Evolutionary conservation across 1,139 yeast species (phyloP).

Genomic region (Hemisphaericaspora subhashii): DNA sequence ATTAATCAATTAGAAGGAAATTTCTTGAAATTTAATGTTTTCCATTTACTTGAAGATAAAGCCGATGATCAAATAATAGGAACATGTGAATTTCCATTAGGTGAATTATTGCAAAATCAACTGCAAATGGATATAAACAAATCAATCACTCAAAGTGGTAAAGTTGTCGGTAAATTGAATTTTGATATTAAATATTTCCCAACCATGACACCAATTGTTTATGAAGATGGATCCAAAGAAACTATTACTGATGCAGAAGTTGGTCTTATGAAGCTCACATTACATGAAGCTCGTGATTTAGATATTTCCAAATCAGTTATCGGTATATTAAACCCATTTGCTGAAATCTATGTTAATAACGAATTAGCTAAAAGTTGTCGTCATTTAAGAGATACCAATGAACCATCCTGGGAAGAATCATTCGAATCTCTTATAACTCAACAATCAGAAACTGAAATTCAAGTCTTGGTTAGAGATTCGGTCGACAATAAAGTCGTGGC

Average conservation of each 20-base stretch:
- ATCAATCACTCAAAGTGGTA: slow-evolving; percentile 50
- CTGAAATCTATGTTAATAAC: slow-evolving; percentile 60
- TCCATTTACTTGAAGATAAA: slow-evolving; percentile 50
- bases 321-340: slow-evolving; percentile 72
- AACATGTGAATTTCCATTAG: slow-evolving; percentile 53
- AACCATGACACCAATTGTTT: slow-evolving; percentile 44
- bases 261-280: slow-evolving; percentile 68
- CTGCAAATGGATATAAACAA: slow-evolving; percentile 31
- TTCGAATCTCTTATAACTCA: slow-evolving; percentile 62
- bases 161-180: slow-evolving; percentile 57
- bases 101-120: slow-evolving; percentile 58
- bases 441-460: slow-evolving; percentile 54
- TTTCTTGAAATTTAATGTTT: slow-evolving; percentile 52
- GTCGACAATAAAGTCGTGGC: slow-evolving; percentile 51
- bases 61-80: slow-evolving; percentile 60
- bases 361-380: slow-evolving; percentile 56
- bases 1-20: slow-evolving; percentile 59
- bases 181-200: slow-evolving; percentile 70
- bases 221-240: slow-evolving; percentile 53
- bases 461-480: slow-evolving; percentile 58
- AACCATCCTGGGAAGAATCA: slow-evolving; percentile 68
- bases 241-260: slow-evolving; percentile 57
- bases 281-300: slow-evolving; percentile 72
- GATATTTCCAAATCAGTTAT: slow-evolving; percentile 63
- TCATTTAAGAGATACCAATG: slow-evolving; percentile 63